phyloP scores from a whole-genome alignment of 2,329 filamentous ascomycete genomes.

The Paraphaeosphaeria minitans region DNA sequence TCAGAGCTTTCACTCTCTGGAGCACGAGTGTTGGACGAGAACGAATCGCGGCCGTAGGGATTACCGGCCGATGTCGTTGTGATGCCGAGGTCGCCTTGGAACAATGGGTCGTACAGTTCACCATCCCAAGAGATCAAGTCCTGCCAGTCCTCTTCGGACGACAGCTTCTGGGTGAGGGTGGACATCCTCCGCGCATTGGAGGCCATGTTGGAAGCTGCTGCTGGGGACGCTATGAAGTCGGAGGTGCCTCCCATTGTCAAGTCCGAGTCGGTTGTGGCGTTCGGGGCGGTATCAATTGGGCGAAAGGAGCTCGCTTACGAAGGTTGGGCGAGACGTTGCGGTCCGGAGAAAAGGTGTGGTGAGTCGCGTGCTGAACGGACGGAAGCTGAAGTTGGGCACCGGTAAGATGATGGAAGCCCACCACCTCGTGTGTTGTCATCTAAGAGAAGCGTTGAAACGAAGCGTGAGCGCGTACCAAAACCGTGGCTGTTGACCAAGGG shows the following conservation, averaged over 20 bases:
- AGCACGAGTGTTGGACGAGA: slow-evolving; percentile 20
- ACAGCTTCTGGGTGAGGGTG: slow-evolving; percentile 20
- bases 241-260: background rate
- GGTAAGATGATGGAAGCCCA: slow-evolving; percentile 10
- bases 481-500: slow-evolving; percentile 6
- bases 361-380: slow-evolving; percentile 9
- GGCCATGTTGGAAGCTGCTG: slow-evolving; percentile 11
- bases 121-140: slow-evolving; percentile 38
- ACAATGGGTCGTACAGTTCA: slow-evolving; percentile 32
- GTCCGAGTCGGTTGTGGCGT: background rate
- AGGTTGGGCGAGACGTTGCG: slow-evolving; percentile 5
- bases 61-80: slow-evolving; percentile 11
- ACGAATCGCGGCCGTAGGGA: slow-evolving; percentile 9
- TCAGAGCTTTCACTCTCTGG: slow-evolving; percentile 32
- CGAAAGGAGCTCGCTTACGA: background rate
- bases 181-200: slow-evolving; percentile 22
- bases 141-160: slow-evolving; percentile 34
- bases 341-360: background rate
- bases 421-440: slow-evolving; percentile 9
- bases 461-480: slow-evolving; percentile 1
- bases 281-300: background rate
- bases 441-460: background rate
- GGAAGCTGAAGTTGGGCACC: background rate
- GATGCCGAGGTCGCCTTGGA: slow-evolving; percentile 26
- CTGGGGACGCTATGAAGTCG: background rate